These are phyloP conservation scores for Taxawa tesnikishii DNA, from an alignment of 2,329 filamentous ascomycete genomes.

Conservation along the genomic window DNA sequence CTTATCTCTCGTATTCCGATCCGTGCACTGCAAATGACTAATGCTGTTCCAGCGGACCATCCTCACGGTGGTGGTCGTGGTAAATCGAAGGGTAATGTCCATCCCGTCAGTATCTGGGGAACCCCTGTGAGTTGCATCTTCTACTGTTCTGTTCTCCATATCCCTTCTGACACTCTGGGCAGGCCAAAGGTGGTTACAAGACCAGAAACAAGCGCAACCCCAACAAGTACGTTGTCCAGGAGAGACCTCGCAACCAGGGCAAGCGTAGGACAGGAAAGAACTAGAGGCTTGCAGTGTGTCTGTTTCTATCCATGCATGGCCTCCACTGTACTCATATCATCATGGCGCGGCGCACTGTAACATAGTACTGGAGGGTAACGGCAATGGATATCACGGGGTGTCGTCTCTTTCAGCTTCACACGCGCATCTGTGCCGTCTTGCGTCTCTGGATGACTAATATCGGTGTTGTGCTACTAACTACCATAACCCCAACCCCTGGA, in stretches of 20 bases:
- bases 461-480: too few relatives aligned
- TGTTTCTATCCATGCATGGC: too few relatives aligned
- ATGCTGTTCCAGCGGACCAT: conserved; percentile 56
- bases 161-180: conserved; percentile 9
- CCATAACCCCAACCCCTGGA: too few relatives aligned
- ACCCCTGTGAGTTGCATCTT: conserved; percentile 57
- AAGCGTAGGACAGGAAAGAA: conserved; percentile 48
- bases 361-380: too few relatives aligned
- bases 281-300: too few relatives aligned
- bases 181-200: conserved; percentile 79
- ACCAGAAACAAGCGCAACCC: conserved; percentile 77
- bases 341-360: too few relatives aligned
- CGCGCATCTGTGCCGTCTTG: too few relatives aligned
- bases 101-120: conserved; percentile 95
- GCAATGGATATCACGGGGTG: too few relatives aligned
- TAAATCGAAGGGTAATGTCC: conserved; percentile 96
- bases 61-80: conserved; percentile 97
- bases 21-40: conserved; percentile 7
- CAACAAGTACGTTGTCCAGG: conserved; percentile 82
- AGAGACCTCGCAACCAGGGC: conserved; percentile 79
- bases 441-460: too few relatives aligned
- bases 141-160: conserved; percentile 20
- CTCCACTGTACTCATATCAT: too few relatives aligned
- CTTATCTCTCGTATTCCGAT: not conserved
- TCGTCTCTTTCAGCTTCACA: too few relatives aligned